Base-by-base conservation (phyloP, 2,329 filamentous ascomycete genomes). In the Trematosphaeria pertusa region DNA sequence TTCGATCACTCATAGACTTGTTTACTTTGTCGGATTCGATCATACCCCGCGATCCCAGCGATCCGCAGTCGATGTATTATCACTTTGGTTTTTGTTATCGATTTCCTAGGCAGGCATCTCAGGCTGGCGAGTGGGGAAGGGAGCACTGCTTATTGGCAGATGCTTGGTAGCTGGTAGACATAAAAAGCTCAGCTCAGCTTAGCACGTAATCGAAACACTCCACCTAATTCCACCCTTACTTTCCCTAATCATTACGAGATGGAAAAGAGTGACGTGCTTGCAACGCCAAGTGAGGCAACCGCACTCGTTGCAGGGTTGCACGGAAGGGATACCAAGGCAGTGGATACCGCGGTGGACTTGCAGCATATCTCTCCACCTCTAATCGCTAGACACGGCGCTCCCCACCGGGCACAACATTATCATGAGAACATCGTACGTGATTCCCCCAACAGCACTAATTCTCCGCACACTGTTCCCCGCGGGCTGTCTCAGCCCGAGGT, bases 231-330 rank as follows among this genome's bases (percentile, higher is more conserved):
- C 56, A 58, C 45, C 54, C 36, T 54, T 48, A 37, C 31, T 31
- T 48, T 36, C 26, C 15, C 7, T 50, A 50, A 21, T 38, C 47
- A 67, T 69, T 71, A 69, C 64, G 68, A 65, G 54, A 66, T 58
- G 47, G 44, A 58, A 62, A 59, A 50, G 40, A 28, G 61, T 71
- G 67, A 71, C 65, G 67, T 70, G 67, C 66, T 71, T 52, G 46
- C 20, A 35, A 50, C 53, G 56, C 52, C 59, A 50, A 59, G 55
- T 65, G 65, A 61, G 60, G 64, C 60, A 62, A 65, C 43, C 43
- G 50, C 48, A 48, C 54, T 39, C 44, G 46, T n/a, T 20, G 38
- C 40, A 46, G 54, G 54, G 57, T 55, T 46, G 50, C 46, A 56
- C 48, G 50, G 43, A 58, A 33, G 50, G 49, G 40, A 56, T 53